Base-by-base conservation (phyloP, 192 early-diverging fungal genomes). In the Glomus cerebriforme region DNA sequence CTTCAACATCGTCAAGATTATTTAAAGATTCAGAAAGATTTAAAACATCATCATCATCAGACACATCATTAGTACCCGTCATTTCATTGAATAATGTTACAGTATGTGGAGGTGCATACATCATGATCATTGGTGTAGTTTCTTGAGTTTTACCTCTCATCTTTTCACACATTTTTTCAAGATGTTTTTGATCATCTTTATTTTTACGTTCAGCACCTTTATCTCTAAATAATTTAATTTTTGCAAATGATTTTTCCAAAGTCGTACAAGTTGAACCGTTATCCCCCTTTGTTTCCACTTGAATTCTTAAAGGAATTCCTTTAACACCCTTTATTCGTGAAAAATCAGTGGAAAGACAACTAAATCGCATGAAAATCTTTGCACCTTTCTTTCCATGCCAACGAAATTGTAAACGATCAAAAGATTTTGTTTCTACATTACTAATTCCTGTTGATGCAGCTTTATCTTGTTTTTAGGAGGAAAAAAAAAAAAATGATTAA, bases 321-420 rank as follows among this genome's bases (percentile, higher is more conserved):
- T 93, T 94, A 47, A 93, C 92, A 58, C 92, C 93, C 83, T 94
- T 94, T 79, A 94, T 91, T 24, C 91, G 81, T 63, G 91, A 92
- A 82, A 94, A 94, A 75, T 94, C 93, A 0, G 93, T 94, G 2
- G 93, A 94, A 29, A 94, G 83, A 79, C 91, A 93, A 80, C 91
- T 92, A 77, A 93, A 94, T 59, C 88, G 86, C 32, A 94, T 75
- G 80, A 88, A 85, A 24, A 94, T 78, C 59, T 90, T 91, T 65
- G 91, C 90, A 4, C 89, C 88, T 34, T 84, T 83, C 31, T 86
- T 85, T 3, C 92, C 91, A 58, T 89, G 86, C 93, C 93, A 94
- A 39, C 88, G 86, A 83, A 94, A 92, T n/a, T 88, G 80, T 29
- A 92, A 87, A 13, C 90, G 86, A 81, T 94, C 92, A 87, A 94